Conservation (phyloP, 1,139 yeast species). For the Neolecta irregularis region DNA sequence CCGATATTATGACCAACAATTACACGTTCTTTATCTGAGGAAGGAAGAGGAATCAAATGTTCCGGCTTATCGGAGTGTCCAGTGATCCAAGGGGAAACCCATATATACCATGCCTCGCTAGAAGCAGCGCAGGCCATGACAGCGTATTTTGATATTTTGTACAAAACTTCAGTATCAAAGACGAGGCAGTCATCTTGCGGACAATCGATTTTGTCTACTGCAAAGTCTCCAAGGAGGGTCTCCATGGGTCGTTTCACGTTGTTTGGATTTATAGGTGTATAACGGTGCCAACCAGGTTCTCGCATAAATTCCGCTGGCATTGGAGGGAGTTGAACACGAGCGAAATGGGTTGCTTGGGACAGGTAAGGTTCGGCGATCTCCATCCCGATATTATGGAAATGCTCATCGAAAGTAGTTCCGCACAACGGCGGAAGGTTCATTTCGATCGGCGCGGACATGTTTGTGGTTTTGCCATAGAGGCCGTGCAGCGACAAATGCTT, state of each 20-base stretch:
- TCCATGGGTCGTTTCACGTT: slow-evolving; percentile 4
- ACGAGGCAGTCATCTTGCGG: slow-evolving; percentile 60
- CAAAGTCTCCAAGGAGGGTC: slow-evolving; percentile 27
- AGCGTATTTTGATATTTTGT: slow-evolving; percentile 58
- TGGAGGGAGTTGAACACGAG: slow-evolving; percentile 29
- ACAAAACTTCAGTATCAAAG: slow-evolving; percentile 82
- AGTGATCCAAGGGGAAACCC: slow-evolving; percentile 78
- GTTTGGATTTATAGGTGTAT: slow-evolving; percentile 26
- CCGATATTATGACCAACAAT: slow-evolving; percentile 83
- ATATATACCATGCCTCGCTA: slow-evolving; percentile 72
- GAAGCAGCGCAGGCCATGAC: slow-evolving; percentile 75
- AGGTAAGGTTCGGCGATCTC: slow-evolving; percentile 48
- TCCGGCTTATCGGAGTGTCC: slow-evolving; percentile 36
- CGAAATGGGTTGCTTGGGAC: slow-evolving; percentile 31
- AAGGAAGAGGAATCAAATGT: slow-evolving; percentile 57
- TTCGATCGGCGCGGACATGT: slow-evolving; percentile 43
- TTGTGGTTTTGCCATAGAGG: slow-evolving; percentile 66
- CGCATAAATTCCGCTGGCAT: slow-evolving; percentile 41
- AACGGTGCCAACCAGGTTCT: slow-evolving; percentile 72
- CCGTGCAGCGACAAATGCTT: slow-evolving; percentile 47
- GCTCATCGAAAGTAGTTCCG: slow-evolving; percentile 66
- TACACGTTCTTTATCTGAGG: slow-evolving; percentile 31
- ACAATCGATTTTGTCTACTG: slow-evolving; percentile 43
- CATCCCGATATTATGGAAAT: slow-evolving; percentile 58
- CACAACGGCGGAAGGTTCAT: slow-evolving; percentile 53